Base-by-base conservation (phyloP, 106 monocot genomes). In the Phalaenopsis aphrodite region DNA sequence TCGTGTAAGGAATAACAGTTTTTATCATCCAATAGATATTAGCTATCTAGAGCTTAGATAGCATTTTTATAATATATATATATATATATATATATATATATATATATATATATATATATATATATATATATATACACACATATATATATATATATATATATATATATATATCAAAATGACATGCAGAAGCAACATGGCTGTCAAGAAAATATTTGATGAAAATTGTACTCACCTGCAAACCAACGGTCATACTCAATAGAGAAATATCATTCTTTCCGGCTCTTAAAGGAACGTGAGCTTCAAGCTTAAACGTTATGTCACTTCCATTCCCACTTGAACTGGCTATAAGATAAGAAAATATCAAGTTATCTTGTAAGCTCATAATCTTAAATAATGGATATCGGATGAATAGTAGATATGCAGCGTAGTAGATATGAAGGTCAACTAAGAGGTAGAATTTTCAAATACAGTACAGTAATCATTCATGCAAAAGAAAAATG, bases 181-280 rank as follows among this genome's bases (percentile, higher is more conserved):
- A 38, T 39, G 14, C 11, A 41, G 15, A 39, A 39, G 38, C 14
- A 69, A 15, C 38, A 19, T 39, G 3, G 38, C 1, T 69, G 36
- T 69, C 38, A 69, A 69, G 39, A 36, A 69, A 69, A 10, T 8
- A 23, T 65, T 65, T 14, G 69, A 43, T 30, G 14, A 16, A n/a
- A 49, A 17, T 73, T 30, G 37, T 73, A 78, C 89, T 91, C 88
- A 99, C 98, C 84, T 91, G 92, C 75, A 99, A 87, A 23, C 98
- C 98, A 41, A 99, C 94, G 16, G 98, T 93, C 94, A 99, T 95
- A 84, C 98, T 93, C 79, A 99, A 82, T 17, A 99, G 76, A 76
- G 94, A 87, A 84, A 99, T 92, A 71, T 93, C 85, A 82, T 99
- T 99, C 42, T 79, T 85, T 64, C 98, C 94, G 38, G 85, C 66